Percentiles rank a stretch among this genome's conserved stretches.
These are phyloP conservation scores for Magnolia changhungtana DNA, from an alignment of 164 flowering plant genomes.

Conservation along the genomic window DNA sequence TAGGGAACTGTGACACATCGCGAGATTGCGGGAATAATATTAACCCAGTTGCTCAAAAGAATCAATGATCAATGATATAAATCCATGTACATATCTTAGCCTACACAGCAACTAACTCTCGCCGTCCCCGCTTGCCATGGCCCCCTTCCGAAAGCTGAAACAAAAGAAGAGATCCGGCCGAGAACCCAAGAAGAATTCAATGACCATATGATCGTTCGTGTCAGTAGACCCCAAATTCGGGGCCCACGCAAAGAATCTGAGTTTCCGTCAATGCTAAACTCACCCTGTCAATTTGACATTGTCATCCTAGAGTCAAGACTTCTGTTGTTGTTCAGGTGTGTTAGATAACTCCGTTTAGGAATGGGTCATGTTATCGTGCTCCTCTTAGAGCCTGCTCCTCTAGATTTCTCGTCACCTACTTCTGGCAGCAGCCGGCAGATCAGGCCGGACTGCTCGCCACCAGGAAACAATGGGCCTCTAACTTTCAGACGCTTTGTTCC, in stretches of 20 bases:
- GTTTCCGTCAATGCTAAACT: conserved; percentile 1
- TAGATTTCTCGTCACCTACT: conserved; percentile 20
- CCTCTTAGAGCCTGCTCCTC: not conserved
- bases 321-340: not conserved
- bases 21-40: not conserved
- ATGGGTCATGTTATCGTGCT: not conserved
- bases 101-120: not conserved
- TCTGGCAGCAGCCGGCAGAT: conserved; percentile 8
- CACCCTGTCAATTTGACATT: conserved; percentile 5
- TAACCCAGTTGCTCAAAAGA: not conserved
- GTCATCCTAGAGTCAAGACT: conserved; percentile 3
- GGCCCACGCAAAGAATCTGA: conserved; percentile 20
- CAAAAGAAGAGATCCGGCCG: conserved; percentile 5
- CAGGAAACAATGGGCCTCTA: conserved; percentile 49
- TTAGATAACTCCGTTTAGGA: not conserved
- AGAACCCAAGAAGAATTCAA: conserved; percentile 10
- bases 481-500: conserved; percentile 72
- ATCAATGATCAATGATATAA: not conserved
- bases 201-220: not conserved
- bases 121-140: not conserved
- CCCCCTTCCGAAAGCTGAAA: not conserved
- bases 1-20: not conserved
- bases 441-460: conserved; percentile 32
- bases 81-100: conserved; percentile 2
- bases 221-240: conserved; percentile 10